Base-by-base conservation (phyloP, 2,329 filamentous ascomycete genomes). In the Fusarium incarnatum region DNA sequence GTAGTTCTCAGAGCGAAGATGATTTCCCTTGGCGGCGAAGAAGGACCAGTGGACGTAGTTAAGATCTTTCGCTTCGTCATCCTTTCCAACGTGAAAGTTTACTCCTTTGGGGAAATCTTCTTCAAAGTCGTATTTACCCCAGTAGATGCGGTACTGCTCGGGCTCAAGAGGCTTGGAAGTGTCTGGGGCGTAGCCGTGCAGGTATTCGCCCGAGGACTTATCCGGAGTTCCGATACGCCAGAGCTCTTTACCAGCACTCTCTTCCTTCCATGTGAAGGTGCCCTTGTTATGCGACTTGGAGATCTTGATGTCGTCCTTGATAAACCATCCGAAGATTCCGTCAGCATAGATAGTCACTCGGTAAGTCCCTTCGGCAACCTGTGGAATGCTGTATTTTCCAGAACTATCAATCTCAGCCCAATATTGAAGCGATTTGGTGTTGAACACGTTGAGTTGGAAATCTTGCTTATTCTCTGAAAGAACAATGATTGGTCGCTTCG, bases 31-130 rank as follows among this genome's bases (percentile, higher is more conserved):
- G 3, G 85, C 84, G 1, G 87, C 87, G 65, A 88, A 89, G 11
- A 88, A 87, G 42, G 84, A 86, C 89, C 88, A 91, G 71, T 91
- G 89, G 1, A 90, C 84, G 49, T 89, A 89, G 73, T 90, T 90
- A 49, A 89, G 80, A 64, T 88, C 85, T 4, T 78, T 72, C 0
- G 77, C 77, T n/a, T 81, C 80, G 8, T 85, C 75, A 55, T 82
- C 83, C 67, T 83, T 77, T 3, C 87, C 87, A 2, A 91, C 82
- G 6, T 83, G 81, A 74, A 86, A 91, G 18, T 79, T 82, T 1
- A 90, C 82, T 2, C 88, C 87, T 0, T 84, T 64, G 0, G 88
- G 87, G 64, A 89, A 90, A 30, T 91, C 88, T 1, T 80, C 75
- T 0, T 82, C 79, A 68, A 86, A 90, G 68, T 90, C 87, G 65